Base-by-base conservation (phyloP, 2,329 filamentous ascomycete species). In the Botrytis tulipae region DNA sequence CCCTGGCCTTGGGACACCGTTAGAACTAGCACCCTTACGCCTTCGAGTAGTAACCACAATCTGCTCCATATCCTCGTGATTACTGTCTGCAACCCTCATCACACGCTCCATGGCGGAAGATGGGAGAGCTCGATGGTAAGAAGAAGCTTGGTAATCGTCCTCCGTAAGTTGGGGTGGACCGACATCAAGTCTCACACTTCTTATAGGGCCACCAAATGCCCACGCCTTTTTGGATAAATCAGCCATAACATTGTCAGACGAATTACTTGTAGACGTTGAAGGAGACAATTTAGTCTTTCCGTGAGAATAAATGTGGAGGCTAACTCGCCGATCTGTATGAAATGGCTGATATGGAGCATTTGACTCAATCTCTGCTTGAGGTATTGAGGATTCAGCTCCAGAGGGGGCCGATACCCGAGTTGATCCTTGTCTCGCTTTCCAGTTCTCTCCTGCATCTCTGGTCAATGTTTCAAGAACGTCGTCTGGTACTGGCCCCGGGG, bases 311-410 rank as follows among this genome's bases (percentile, higher is more conserved):
- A 94, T 87, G 77, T 90, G 92, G 42, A 98, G 85, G n/a, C 87
- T 89, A 62, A 98, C 93, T 4, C 95, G 90, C 72, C 90, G 89
- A 80, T 98, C 95, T 0, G 95, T 96, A 81, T 98, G 95, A 84
- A 98, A 98, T 1, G 96, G 95, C 79, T 97, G 95, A 79, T 97
- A 98, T 3, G 95, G 94, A 7, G 95, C 93, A 80, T 95, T 98
- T 1, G 95, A 97, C 80, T 99, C 96, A 76, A 97, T 97, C 84
- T 98, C 95, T 9, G 93, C 94, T 76, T 91, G 89, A 0, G 90
- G 89, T 73, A 89, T 95, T 81, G 84, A 92, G 81, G 83, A 93
- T 82, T 85, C 92, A 81, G 77, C 78, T 67, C 78, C 80, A 44
- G 73, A 75, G 32, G 85, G 87, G 72, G 82, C 84, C 25, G 73